Base-by-base conservation (phyloP, 2,329 filamentous ascomycete genomes). In the Sporothrix pseudoabietina region DNA sequence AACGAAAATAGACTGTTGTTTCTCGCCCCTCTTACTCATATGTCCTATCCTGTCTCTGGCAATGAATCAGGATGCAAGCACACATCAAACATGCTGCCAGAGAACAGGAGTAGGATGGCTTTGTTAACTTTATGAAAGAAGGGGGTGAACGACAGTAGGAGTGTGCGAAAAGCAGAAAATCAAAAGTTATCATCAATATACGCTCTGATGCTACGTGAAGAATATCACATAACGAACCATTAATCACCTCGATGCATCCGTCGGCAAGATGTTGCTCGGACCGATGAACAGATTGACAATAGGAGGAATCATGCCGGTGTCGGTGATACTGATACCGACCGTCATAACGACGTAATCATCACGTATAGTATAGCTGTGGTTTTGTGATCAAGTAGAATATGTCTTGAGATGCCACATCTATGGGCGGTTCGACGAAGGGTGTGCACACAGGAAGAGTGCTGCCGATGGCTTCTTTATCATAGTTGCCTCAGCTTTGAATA, bases 1-100 rank as follows among this genome's bases (percentile, higher is more conserved):
- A 44, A 66, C 61, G 61, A 66, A 44, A 66, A 47, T 39, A 39
- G 61, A 19, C 61, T 26, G 61, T 66, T 39, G n/a, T 9, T 26
- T 49, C 44, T 49, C 44, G 14, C 14, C 59, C 32, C 8, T 44
- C 35, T 14, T n/a, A 47, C 61, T 7, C 61, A 30, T 30, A 39
- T 19, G 19, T 47, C 35, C 57, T 19, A 19, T 47, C 39, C 2
- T 30, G 7, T 9, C 10, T 22, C n/a, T 30, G 39, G 22, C 61
- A 47, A 44, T 30, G 5, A 30, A 66, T 47, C 16, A 26, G 4
- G 59, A 30, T 22, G n/a, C 9, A 55, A 4, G 16, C 22, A 47
- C 39, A 19, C 10, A 44, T n/a, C 61, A 30, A 22, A 44, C 32
- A 61, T 41, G n/a, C 39, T 44, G 61, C 61, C 61, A 32, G 22